Base-by-base conservation (phyloP, 495 filamentous ascomycete genomes). In the Penicillium nucicola region DNA sequence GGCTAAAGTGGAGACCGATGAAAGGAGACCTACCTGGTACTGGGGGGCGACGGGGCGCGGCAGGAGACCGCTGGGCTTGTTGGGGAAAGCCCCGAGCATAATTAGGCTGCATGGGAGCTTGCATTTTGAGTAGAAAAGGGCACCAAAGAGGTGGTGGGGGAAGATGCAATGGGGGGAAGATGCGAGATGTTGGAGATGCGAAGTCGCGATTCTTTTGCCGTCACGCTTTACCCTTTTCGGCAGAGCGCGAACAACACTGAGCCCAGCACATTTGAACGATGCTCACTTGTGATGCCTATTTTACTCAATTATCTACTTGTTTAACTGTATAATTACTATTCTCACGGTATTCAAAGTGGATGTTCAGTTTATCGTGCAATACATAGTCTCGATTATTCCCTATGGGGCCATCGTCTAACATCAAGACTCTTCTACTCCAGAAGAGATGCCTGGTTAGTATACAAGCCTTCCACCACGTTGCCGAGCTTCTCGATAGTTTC, bases 401-500 rank as follows among this genome's bases (percentile, higher is more conserved):
- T 50, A 55, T 55, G 41, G 50, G 48, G 46, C 40, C 45, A 32
- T 48, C 23, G 15, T 48, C 45, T 46, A 50, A 62, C 52, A 58
- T 62, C 59, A n/a, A n/a, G n/a, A 64, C 65, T 55, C 14, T 25
- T 65, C 67, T 83, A 98, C 80, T 98, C 93, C 61, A 98, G 75
- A 77, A 92, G 77, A 34, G 91, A 95, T 38, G 93, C 93, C 73
- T 97, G 95, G 77, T 97, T 97, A 48, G 90, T 90, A 75, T 97
- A 98, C 59, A 98, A 76, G 58, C 91, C 90, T 68, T 98, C 95
- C 56, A 98, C 93, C 57, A 98, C 93, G 70, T 89, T 95, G 75
- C 90, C 91, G 71, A 98, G 68, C 83, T 95, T 97, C 74, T 92
- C 92, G 60, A 98, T 95, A 25, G 93, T 97, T 55, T 88, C 87